Percentiles rank a stretch among this genome's conserved stretches.
Conservation (phyloP, 2,329 filamentous ascomycete genomes). For the Verticillium albo-atrum region DNA sequence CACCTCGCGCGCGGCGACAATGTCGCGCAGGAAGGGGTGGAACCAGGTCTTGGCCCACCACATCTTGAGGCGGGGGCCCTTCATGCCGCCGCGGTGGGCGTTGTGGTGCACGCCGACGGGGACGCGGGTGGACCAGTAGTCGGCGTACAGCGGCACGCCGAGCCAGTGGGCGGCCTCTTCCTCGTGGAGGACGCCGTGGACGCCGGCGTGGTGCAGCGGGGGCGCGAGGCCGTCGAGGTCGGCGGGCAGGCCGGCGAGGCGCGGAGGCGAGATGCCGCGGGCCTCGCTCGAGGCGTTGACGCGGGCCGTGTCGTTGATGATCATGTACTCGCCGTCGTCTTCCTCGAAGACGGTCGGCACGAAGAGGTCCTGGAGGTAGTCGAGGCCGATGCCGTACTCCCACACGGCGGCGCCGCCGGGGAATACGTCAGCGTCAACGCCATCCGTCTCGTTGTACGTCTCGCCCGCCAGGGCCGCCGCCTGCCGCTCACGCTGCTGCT, state of each 20-base stretch:
- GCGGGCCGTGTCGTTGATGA: conserved; percentile 9
- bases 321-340: conserved; percentile 18
- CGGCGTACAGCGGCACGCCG: conserved; percentile 14
- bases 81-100: conserved; percentile 13
- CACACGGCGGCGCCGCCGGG: conserved; percentile 3
- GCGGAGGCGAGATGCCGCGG: conserved; percentile 17
- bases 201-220: background rate
- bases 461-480: background rate
- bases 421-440: background rate
- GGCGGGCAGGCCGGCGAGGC: conserved; percentile 14
- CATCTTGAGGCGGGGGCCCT: conserved; percentile 9
- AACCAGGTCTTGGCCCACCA: conserved; percentile 22
- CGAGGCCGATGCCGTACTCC: conserved; percentile 22
- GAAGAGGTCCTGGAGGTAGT: conserved; percentile 23
- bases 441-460: background rate
- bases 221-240: conserved; percentile 11
- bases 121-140: conserved; percentile 16
- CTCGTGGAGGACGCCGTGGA: background rate
- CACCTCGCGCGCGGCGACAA: conserved; percentile 7
- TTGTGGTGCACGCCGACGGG: conserved; percentile 19
- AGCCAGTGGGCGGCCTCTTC: conserved; percentile 1
- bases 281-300: conserved; percentile 13
- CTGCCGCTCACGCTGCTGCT: background rate
- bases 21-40: conserved; percentile 13
- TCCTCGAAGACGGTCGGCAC: conserved; percentile 23